phyloP scores from a whole-genome alignment of 768 basidiomycete genomes.

The Nevesoporus exiguus region DNA sequence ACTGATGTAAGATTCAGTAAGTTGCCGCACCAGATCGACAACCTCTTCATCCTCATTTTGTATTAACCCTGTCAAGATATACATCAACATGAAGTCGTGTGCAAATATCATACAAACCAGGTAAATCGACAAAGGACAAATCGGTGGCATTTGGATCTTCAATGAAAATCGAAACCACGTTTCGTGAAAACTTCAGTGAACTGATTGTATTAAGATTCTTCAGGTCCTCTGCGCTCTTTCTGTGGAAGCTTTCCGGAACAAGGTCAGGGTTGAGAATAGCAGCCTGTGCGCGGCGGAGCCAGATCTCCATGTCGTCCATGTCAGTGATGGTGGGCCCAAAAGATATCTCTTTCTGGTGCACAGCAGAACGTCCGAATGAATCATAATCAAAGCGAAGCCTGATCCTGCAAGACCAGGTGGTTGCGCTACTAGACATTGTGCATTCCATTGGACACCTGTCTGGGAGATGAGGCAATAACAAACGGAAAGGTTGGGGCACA shows the following conservation, averaged over 20 bases:
- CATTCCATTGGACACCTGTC: slow-evolving; percentile 54
- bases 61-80: slow-evolving; percentile 45
- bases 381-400: slow-evolving; percentile 37
- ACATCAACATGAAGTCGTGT: slow-evolving; percentile 1
- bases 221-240: slow-evolving; percentile 25
- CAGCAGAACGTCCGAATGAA: slow-evolving; percentile 18
- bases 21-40: slow-evolving; percentile 43
- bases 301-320: slow-evolving; percentile 35
- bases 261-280: slow-evolving; percentile 38
- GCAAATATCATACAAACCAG: slow-evolving; percentile 35
- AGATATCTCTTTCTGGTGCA: slow-evolving; percentile 1
- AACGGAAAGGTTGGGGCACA: neutral
- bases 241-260: slow-evolving; percentile 17
- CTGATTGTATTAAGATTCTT: slow-evolving; percentile 19
- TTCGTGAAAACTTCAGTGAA: slow-evolving; percentile 44
- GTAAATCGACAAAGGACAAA: slow-evolving; percentile 52
- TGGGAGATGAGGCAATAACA: neutral
- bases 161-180: slow-evolving; percentile 46
- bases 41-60: slow-evolving; percentile 45
- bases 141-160: slow-evolving; percentile 45
- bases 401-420: slow-evolving; percentile 44
- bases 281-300: slow-evolving; percentile 44
- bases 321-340: slow-evolving; percentile 35
- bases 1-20: slow-evolving; percentile 47
- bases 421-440: slow-evolving; percentile 39